phyloP scores from a whole-genome alignment of 176 grass and related monocot species.

The Lolium perenne region DNA sequence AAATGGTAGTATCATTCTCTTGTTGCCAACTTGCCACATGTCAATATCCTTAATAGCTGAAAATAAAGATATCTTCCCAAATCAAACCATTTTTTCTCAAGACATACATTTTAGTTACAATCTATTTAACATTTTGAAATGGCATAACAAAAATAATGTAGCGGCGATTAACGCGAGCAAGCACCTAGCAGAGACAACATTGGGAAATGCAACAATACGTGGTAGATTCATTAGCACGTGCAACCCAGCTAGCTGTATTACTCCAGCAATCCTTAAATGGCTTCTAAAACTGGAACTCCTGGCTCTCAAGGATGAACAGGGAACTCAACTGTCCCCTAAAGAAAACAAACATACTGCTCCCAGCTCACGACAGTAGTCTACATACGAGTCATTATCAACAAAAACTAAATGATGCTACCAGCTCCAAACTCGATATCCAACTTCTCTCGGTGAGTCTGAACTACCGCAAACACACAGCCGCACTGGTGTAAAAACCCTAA shows the following conservation, averaged over 20 bases:
- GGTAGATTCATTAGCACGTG: neutral
- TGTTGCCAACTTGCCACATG: neutral
- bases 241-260: neutral
- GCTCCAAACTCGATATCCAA: neutral
- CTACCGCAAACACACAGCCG: neutral
- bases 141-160: neutral
- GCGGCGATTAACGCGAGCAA: neutral
- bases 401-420: neutral
- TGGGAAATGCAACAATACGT: neutral
- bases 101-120: neutral
- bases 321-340: neutral
- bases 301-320: slow-evolving; percentile 16
- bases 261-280: slow-evolving; percentile 16
- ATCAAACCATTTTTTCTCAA: neutral
- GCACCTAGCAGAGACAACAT: neutral
- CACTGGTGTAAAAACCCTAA: neutral
- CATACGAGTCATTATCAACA: neutral
- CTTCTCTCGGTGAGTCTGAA: neutral
- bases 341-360: slow-evolving; percentile 6
- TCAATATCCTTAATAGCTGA: neutral
- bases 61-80: neutral
- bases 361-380: neutral
- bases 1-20: neutral
- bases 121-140: neutral
- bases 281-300: slow-evolving; percentile 16